Base-by-base conservation (phyloP, 2,329 filamentous ascomycete species). In the Furcasterigmium furcatum region DNA sequence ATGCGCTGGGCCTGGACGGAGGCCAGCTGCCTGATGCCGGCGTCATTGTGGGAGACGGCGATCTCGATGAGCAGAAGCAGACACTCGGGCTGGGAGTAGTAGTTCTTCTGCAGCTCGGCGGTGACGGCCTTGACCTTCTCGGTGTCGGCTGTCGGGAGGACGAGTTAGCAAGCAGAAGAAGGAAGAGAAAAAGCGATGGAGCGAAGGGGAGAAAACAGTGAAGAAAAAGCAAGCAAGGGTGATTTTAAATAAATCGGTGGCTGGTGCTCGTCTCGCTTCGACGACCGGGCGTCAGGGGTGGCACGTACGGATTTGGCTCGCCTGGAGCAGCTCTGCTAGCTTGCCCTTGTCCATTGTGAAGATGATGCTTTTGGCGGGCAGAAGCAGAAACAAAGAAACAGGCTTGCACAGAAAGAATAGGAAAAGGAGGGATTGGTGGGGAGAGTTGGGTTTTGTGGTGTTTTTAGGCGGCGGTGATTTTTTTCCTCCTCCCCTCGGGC, bases 81-180 rank as follows among this genome's bases (percentile, higher is more conserved):
- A 14, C 90, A 89, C 59, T 91, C 82, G 32, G 92, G 87, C 56
- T 90, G 82, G 59, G 83, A 85, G 75, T 95, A 97, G 77, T 89
- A 97, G 70, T 88, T 88, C 70, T 95, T 94, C 70, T 95, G 91
- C 49, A 97, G 82, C 59, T 91, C 84, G 48, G 87, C 83, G 16
- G 92, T 99, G 52, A 91, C 90, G 55, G 87, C 83, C 80, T 96
- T 95, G 68, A 95, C 85, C 70, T 85, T 84, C 57, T 88, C 84
- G 55, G 91, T 96, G 71, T 95, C 86, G 63, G 94, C 91, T 95
- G 61, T 30, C 54, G 57, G 38, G 52, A 27, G 10, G 41, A 32
- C 35, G 25, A 27, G 41, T 19, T 35, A 39, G 43, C 47, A 22
- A 43, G 44, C 22, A 51, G 25, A 49, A 40, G 36, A 27, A 43